Percentiles rank a stretch among this genome's conserved stretches.
Evolutionary conservation across 2,329 filamentous ascomycete species (phyloP).

Genomic region (Sporothrix pseudoabietina): DNA sequence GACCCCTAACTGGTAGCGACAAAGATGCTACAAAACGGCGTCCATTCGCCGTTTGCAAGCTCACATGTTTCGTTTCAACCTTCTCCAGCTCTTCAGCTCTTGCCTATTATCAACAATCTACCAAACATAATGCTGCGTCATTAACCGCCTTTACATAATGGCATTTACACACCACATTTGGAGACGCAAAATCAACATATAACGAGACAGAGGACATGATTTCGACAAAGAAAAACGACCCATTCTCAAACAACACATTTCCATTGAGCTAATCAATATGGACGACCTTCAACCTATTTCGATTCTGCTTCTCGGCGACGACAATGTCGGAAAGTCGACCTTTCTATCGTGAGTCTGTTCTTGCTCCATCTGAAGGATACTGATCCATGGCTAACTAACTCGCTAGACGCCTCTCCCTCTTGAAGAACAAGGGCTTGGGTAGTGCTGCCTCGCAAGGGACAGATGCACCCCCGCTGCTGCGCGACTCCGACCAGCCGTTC

Average conservation of each 20-base stretch:
- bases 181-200: neutral
- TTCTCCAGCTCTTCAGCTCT: neutral
- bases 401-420: constrained; percentile 56
- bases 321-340: constrained; percentile 61
- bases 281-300: constrained; percentile 38
- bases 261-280: constrained; percentile 14
- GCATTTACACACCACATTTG: constrained; percentile 1
- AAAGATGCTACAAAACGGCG: neutral
- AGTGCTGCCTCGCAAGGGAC: constrained; percentile 40
- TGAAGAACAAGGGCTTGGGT: constrained; percentile 33
- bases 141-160: constrained; percentile 7
- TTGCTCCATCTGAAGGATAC: constrained; percentile 20
- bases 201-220: neutral
- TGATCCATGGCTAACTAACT: constrained; percentile 25
- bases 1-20: neutral
- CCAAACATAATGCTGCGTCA: neutral
- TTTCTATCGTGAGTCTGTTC: constrained; percentile 59
- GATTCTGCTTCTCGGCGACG: constrained; percentile 62
- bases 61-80: neutral
- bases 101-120: neutral
- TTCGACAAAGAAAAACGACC: neutral
- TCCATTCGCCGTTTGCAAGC: neutral
- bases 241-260: too few relatives aligned
- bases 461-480: constrained; percentile 54
- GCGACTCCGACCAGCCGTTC: constrained; percentile 63